These are phyloP conservation scores for Kwoniella dejecticola DNA, from an alignment of 768 basidiomycete species.

Conservation along the genomic window DNA sequence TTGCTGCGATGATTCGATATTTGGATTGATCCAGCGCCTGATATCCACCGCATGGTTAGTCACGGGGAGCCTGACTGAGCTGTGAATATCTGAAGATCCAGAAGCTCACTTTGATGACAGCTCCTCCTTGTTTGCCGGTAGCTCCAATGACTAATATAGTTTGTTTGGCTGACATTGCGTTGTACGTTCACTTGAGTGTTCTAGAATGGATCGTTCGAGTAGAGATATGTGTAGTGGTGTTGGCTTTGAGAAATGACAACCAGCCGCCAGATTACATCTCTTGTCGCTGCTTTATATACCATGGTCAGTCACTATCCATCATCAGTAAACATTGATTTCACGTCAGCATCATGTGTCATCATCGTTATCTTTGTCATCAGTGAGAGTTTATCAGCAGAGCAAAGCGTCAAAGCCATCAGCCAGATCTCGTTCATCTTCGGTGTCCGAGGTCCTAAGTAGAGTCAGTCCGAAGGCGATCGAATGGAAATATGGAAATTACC, in stretches of 20 bases:
- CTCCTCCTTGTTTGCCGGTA: constrained; percentile 29
- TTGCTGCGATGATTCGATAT: constrained; percentile 24
- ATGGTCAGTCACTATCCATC: background rate
- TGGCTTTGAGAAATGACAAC: too few relatives aligned
- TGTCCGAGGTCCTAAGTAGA: background rate
- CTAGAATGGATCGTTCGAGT: too few relatives aligned
- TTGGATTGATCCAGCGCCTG: constrained; percentile 15
- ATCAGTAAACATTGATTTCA: background rate
- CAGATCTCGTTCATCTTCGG: background rate
- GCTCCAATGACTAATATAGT: constrained; percentile 27
- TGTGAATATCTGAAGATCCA: too few relatives aligned
- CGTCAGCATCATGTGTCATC: background rate
- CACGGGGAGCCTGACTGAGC: too few relatives aligned
- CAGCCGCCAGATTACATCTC: background rate
- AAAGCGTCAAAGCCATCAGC: background rate
- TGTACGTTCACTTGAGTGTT: background rate
- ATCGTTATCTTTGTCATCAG: constrained; percentile 9
- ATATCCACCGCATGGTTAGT: background rate
- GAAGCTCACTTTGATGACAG: constrained; percentile 19
- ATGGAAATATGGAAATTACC: too few relatives aligned
- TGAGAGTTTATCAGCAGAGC: background rate
- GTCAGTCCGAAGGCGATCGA: background rate
- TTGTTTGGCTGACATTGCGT: constrained; percentile 16
- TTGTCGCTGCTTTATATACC: background rate
- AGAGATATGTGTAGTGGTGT: background rate